Percentiles rank a stretch among this genome's conserved stretches.
phyloP scores from a whole-genome alignment of 2,329 filamentous ascomycete genomes.

The Neobulgaria alba region DNA sequence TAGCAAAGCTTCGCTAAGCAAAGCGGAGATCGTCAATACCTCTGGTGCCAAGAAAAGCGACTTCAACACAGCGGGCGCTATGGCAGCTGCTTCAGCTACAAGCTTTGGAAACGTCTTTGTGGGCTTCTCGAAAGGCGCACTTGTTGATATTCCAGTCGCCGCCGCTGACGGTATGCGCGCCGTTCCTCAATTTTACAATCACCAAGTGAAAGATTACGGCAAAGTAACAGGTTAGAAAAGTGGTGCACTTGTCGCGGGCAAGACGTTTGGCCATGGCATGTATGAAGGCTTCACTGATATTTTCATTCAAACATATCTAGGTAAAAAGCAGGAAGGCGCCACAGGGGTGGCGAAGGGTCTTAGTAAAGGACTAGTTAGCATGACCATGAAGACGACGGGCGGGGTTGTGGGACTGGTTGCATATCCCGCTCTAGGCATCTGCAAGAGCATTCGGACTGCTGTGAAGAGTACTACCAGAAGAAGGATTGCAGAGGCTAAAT shows the following conservation, averaged over 20 bases:
- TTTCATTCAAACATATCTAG: conserved; percentile 9
- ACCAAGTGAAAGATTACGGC: conserved; percentile 72
- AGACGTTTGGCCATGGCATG: conserved; percentile 34
- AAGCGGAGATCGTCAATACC: background rate
- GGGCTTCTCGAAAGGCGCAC: conserved; percentile 20
- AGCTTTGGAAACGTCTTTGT: conserved; percentile 1
- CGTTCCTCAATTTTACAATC: conserved; percentile 47
- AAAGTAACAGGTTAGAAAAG: conserved; percentile 68
- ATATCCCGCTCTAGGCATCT: conserved; percentile 13
- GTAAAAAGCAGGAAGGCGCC: conserved; percentile 10
- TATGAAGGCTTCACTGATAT: conserved; percentile 10
- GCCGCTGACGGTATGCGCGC: conserved; percentile 44
- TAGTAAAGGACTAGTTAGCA: conserved; percentile 8
- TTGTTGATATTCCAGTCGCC: conserved; percentile 40
- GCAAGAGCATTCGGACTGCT: conserved; percentile 7
- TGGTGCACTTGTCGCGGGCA: conserved; percentile 64
- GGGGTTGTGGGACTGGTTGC: conserved; percentile 10
- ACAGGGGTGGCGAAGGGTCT: conserved; percentile 10
- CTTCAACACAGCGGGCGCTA: conserved; percentile 3
- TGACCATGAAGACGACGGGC: conserved; percentile 7
- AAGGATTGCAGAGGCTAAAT: background rate
- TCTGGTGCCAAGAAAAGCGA: background rate
- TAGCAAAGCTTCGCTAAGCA: background rate
- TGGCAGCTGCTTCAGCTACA: conserved; percentile 4
- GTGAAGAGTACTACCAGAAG: conserved; percentile 5